These are phyloP conservation scores for Platismatia glauca DNA, from an alignment of 495 filamentous ascomycete species.

Conservation along the genomic window DNA sequence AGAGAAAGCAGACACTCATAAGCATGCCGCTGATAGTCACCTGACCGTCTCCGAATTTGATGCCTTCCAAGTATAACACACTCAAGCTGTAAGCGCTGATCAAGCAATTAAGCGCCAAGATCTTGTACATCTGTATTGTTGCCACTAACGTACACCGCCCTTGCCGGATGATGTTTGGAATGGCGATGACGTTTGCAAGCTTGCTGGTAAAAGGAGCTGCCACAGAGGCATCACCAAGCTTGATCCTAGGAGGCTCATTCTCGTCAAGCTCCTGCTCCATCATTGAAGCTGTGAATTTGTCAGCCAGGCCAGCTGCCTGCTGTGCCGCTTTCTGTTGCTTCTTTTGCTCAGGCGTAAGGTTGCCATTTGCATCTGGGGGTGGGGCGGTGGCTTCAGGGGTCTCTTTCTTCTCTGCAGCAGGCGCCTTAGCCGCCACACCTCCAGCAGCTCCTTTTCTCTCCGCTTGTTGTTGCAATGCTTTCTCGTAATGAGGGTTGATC, in stretches of 20 bases:
- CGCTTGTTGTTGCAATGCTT: conserved; percentile 78
- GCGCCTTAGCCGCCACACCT: conserved; percentile 30
- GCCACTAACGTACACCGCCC: conserved; percentile 94
- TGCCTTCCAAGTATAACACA: conserved; percentile 94
- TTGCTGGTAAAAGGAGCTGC: conserved; percentile 98
- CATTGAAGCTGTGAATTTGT: conserved; percentile 79
- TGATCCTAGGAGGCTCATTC: conserved; percentile 87
- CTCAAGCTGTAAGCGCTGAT: conserved; percentile 97
- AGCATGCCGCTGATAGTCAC: conserved; percentile 99
- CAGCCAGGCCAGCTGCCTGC: conserved; percentile 69
- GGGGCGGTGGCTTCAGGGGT: conserved; percentile 57
- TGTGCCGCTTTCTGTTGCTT: conserved; percentile 55
- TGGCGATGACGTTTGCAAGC: conserved; percentile 89
- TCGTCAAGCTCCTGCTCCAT: conserved; percentile 86
- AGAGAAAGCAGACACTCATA: conserved; percentile 99
- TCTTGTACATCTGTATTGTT: conserved; percentile 99
- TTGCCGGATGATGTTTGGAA: conserved; percentile 97
- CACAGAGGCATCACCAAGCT: conserved; percentile 94
- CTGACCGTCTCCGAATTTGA: conserved; percentile 98
- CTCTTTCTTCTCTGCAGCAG: conserved; percentile 38
- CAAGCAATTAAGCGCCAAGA: conserved; percentile 92
- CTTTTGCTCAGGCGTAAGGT: conserved; percentile 46
- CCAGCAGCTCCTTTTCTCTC: conserved; percentile 54
- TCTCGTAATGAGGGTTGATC: conserved; percentile 88
- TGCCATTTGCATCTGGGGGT: conserved; percentile 49